phyloP scores from a whole-genome alignment of 2,329 filamentous ascomycete species.

The Dactylellina cionopaga region DNA sequence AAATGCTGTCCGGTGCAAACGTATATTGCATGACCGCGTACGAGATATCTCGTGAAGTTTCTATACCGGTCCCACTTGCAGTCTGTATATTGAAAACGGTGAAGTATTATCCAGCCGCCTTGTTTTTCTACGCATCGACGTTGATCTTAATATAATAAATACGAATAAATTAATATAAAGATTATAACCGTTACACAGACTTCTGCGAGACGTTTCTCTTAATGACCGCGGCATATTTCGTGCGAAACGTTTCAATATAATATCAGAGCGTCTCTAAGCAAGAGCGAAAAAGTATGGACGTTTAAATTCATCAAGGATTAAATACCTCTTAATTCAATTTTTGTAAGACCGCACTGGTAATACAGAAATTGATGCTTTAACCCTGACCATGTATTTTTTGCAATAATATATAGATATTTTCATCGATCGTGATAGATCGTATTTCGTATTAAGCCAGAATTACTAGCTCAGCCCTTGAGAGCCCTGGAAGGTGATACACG shows the following conservation, averaged over 20 bases:
- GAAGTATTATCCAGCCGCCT: slow-evolving; percentile 11
- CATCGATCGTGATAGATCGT: neutral
- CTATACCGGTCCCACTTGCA: neutral
- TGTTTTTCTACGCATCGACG: slow-evolving; percentile 19
- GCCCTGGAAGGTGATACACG: slow-evolving; percentile 1
- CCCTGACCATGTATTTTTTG: no score
- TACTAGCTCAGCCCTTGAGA: slow-evolving; percentile 20
- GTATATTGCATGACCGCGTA: no score
- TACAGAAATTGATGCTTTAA: no score
- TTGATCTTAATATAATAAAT: slow-evolving; percentile 25
- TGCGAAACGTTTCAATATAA: neutral
- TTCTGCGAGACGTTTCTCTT: no score
- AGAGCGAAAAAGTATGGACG: neutral
- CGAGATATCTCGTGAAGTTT: no score
- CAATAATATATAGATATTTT: no score
- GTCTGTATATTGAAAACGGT: neutral
- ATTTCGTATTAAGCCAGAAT: neutral
- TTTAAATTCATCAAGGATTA: no score
- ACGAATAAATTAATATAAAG: neutral
- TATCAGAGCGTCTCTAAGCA: no score
- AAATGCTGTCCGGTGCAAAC: no score
- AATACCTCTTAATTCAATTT: no score
- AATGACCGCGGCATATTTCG: no score
- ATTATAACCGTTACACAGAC: slow-evolving; percentile 8
- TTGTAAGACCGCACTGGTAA: no score